These are phyloP conservation scores for Colletotrichum phormii DNA, from an alignment of 2,329 filamentous ascomycete genomes.

Conservation along the genomic window DNA sequence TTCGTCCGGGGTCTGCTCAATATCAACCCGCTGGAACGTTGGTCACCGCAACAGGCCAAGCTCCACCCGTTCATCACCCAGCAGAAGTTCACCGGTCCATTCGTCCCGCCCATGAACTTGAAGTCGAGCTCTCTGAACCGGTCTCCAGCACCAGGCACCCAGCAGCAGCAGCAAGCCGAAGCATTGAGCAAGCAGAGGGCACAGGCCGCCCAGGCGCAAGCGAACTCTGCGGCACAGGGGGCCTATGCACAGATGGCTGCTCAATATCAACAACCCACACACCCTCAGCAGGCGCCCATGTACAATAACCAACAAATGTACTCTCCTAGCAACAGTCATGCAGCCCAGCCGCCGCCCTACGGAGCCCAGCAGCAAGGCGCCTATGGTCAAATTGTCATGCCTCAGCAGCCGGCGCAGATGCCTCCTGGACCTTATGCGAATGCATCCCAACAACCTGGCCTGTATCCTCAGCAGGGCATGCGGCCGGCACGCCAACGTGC, in stretches of 20 bases:
- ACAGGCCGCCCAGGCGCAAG: conserved; percentile 76
- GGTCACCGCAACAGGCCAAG: conserved; percentile 98
- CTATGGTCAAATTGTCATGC: conserved; percentile 81
- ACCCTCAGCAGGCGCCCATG: conserved; percentile 70
- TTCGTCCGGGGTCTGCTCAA: conserved; percentile 94
- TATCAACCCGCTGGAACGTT: conserved; percentile 95
- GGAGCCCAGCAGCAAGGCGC: conserved; percentile 78
- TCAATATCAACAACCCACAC: conserved; percentile 59
- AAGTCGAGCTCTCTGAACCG: conserved; percentile 88
- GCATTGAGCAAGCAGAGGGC: conserved; percentile 93
- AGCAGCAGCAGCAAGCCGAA: conserved; percentile 96
- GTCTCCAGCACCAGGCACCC: conserved; percentile 91
- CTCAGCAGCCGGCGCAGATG: conserved; percentile 74
- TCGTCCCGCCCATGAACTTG: conserved; percentile 96
- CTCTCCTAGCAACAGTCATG: conserved; percentile 65
- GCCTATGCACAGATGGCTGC: conserved; percentile 68
- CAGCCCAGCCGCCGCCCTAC: conserved; percentile 81
- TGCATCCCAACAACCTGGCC: conserved; percentile 63
- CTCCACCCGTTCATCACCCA: conserved; percentile 98
- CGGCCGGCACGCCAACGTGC: conserved; percentile 87
- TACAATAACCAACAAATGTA: conserved; percentile 90
- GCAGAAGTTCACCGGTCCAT: conserved; percentile 95
- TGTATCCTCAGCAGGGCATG: conserved; percentile 73
- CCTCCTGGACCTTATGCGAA: conserved; percentile 72
- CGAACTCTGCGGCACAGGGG: conserved; percentile 71